A percentile compares a stretch with the other conserved stretches of the same genome.
phyloP scores from a whole-genome alignment of 306 rosid genomes.

The Adenanthera pavonina region DNA sequence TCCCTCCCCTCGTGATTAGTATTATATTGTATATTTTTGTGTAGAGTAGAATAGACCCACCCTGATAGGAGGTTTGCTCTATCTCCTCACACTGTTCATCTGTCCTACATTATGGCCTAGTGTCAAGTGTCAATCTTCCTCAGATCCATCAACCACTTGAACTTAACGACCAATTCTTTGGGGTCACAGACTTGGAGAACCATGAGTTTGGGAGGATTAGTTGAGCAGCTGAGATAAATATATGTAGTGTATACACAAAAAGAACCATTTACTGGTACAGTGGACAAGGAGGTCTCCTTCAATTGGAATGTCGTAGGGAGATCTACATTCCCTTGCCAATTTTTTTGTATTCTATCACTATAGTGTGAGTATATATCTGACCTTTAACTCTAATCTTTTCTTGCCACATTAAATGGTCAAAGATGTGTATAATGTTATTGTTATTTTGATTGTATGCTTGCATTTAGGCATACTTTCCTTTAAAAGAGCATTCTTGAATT shows the following conservation, averaged over 20 bases:
- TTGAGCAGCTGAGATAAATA: conserved; percentile 30
- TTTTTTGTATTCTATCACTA: conserved; percentile 42
- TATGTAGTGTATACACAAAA: conserved; percentile 21
- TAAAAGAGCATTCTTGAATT: conserved; percentile 19
- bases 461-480: conserved; percentile 28
- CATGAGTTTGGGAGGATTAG: conserved; percentile 17
- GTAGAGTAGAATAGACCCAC: conserved; percentile 45
- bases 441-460: conserved; percentile 25
- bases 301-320: conserved; percentile 22
- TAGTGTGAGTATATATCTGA: conserved; percentile 29
- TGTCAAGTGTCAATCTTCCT: neutral
- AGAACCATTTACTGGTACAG: conserved; percentile 37
- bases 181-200: conserved; percentile 32
- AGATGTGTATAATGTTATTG: conserved; percentile 40
- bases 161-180: conserved; percentile 18
- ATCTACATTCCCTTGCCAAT: conserved; percentile 34
- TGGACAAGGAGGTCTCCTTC: conserved; percentile 18
- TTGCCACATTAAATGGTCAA: conserved; percentile 15
- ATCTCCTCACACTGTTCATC: conserved; percentile 30
- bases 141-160: conserved; percentile 13
- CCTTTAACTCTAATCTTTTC: conserved; percentile 18
- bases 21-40: conserved; percentile 41
- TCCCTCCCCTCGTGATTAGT: conserved; percentile 34
- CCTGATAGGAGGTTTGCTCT: conserved; percentile 38
- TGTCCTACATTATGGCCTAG: conserved; percentile 31